Conservation (phyloP, 345 rosid species). For the Eucalyptus cloeziana region DNA sequence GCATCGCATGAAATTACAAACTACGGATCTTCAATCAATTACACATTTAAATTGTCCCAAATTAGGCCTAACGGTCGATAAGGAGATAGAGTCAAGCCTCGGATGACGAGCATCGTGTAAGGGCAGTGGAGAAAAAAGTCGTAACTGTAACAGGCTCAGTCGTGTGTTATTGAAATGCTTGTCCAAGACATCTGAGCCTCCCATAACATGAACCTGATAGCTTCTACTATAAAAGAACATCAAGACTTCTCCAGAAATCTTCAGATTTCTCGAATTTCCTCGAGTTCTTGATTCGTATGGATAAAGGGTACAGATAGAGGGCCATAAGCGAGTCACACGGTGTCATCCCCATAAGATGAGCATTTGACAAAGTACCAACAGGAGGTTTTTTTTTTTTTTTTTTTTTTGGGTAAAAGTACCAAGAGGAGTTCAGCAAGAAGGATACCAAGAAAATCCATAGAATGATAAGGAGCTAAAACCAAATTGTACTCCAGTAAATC, state of each 20-base stretch:
- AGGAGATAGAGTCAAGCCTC: background rate
- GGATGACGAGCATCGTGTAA: background rate
- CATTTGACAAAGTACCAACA: background rate
- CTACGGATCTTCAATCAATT: background rate
- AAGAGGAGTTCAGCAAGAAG: background rate
- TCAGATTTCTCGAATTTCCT: background rate
- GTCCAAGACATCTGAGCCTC: background rate
- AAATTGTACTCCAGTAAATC: background rate
- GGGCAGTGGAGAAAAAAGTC: background rate
- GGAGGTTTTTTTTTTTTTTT: background rate
- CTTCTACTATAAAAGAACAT: background rate
- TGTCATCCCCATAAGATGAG: background rate
- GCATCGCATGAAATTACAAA: background rate
- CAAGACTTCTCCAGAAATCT: background rate
- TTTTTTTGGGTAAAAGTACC: background rate
- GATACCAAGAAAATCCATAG: background rate
- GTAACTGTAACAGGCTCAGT: background rate
- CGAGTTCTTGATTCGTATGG: background rate
- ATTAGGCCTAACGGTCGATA: background rate
- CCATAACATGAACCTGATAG: background rate
- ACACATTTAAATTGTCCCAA: background rate
- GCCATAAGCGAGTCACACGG: background rate
- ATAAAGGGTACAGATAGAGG: background rate
- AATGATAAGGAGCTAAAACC: background rate
- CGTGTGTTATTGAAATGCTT: background rate